Conservation (phyloP, 176 grass and related monocot species). For the Ensete ventricosum region DNA sequence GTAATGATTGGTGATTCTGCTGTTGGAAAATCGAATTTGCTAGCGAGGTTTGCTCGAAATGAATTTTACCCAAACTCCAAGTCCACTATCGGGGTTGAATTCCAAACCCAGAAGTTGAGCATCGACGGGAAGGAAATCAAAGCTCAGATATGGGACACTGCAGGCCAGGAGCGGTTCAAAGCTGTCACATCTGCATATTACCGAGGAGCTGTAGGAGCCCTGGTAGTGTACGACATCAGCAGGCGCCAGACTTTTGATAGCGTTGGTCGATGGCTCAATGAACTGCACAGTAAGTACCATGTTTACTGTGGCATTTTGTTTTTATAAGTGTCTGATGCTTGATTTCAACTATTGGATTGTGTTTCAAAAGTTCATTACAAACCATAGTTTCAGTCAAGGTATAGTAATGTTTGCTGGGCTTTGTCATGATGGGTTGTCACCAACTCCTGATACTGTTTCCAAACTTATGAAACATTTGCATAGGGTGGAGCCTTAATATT, state of each 20-base stretch:
- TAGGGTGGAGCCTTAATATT: too few species aligned
- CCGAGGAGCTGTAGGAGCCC: background rate
- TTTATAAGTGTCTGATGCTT: too few species aligned
- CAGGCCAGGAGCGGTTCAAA: background rate
- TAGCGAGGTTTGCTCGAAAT: background rate
- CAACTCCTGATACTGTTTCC: too few species aligned
- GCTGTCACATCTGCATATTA: background rate
- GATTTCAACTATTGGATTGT: too few species aligned
- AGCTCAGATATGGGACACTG: background rate
- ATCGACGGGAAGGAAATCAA: background rate
- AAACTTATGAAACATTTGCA: too few species aligned
- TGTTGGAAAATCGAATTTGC: background rate
- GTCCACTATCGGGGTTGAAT: background rate
- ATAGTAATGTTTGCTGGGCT: background rate
- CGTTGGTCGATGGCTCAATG: too few species aligned
- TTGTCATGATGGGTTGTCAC: background rate
- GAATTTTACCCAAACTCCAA: conserved; percentile 4
- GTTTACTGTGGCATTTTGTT: too few species aligned
- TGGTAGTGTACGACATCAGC: background rate
- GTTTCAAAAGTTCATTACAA: too few species aligned
- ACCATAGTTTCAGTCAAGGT: too few species aligned
- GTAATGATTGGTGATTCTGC: background rate
- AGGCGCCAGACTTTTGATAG: background rate
- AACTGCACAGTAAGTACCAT: too few species aligned
- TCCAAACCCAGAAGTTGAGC: background rate